Evolutionary conservation across 2,329 filamentous ascomycete genomes (phyloP).

Genomic region (Penicillium sp.): DNA sequence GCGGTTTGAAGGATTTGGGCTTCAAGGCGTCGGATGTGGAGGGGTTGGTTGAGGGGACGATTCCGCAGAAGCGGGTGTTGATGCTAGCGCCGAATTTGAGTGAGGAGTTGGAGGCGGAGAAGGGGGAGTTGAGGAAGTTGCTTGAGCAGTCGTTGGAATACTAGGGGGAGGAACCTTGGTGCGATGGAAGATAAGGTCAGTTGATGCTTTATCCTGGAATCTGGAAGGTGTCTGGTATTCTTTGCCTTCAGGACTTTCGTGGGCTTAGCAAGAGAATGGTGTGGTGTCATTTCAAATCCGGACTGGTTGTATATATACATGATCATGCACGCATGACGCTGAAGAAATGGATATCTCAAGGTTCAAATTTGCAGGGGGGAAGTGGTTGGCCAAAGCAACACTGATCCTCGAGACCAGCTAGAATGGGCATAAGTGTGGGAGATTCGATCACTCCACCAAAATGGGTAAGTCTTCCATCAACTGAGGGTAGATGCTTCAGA

Average conservation of each 20-base stretch:
- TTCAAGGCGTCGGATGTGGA: constrained; percentile 77
- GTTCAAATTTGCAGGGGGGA: not conserved
- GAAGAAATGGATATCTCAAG: constrained; percentile 7
- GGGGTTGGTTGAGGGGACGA: constrained; percentile 85
- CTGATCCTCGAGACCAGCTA: not conserved
- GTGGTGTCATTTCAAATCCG: not conserved
- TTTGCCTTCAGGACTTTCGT: not conserved
- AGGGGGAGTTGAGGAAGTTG: constrained; percentile 68
- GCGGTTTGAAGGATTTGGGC: constrained; percentile 79
- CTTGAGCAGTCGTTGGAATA: constrained; percentile 66
- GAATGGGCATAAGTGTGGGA: not conserved
- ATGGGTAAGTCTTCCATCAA: not conserved
- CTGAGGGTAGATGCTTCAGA: not conserved
- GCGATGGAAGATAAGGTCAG: no score
- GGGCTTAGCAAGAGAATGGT: not conserved
- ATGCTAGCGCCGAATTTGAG: constrained; percentile 85
- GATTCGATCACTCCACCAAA: no score
- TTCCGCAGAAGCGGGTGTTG: constrained; percentile 86
- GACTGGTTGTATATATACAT: constrained; percentile 8
- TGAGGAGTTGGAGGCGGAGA: constrained; percentile 68
- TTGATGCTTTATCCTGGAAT: not conserved
- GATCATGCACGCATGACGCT: not conserved
- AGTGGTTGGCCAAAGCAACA: not conserved
- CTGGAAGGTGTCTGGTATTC: not conserved
- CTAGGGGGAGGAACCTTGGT: constrained; percentile 31